Conservation (phyloP, 768 basidiomycete genomes). For the Postia placenta region DNA sequence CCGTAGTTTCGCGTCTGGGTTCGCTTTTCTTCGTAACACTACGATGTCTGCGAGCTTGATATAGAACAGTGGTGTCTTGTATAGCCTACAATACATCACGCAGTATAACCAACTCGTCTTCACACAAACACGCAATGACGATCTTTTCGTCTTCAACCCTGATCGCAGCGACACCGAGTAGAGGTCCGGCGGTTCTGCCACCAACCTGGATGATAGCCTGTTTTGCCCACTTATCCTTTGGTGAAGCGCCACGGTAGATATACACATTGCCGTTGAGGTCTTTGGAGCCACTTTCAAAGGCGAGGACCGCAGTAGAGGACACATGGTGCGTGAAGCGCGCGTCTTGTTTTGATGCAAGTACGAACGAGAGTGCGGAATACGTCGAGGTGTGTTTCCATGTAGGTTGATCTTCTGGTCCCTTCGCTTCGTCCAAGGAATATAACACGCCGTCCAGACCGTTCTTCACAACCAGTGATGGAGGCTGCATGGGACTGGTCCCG, state of each 20-base stretch:
- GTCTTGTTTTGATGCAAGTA: conserved; percentile 89
- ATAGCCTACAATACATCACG: conserved; percentile 27
- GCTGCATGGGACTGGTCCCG: conserved; percentile 26
- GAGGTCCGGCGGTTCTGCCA: conserved; percentile 61
- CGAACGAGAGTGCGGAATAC: conserved; percentile 86
- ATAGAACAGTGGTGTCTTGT: too few species aligned
- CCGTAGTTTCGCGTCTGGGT: too few species aligned
- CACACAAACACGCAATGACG: conserved; percentile 67
- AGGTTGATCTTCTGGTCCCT: conserved; percentile 17
- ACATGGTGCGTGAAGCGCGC: conserved; percentile 82
- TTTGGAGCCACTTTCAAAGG: conserved; percentile 74
- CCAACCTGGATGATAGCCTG: conserved; percentile 79
- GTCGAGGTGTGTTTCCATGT: conserved; percentile 77
- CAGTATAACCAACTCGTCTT: conserved; percentile 66
- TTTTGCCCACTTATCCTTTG: conserved; percentile 58
- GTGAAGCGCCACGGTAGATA: conserved; percentile 60
- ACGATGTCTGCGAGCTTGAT: not conserved
- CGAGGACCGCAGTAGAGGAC: conserved; percentile 50
- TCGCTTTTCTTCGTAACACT: not conserved
- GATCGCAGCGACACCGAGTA: conserved; percentile 69
- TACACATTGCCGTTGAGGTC: conserved; percentile 80
- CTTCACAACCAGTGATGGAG: conserved; percentile 57
- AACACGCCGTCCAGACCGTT: conserved; percentile 68
- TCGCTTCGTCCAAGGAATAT: conserved; percentile 38
- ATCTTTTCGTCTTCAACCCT: conserved; percentile 20